phyloP scores from a whole-genome alignment of 139 green algal genomes.

The Chlorella sp. region DNA sequence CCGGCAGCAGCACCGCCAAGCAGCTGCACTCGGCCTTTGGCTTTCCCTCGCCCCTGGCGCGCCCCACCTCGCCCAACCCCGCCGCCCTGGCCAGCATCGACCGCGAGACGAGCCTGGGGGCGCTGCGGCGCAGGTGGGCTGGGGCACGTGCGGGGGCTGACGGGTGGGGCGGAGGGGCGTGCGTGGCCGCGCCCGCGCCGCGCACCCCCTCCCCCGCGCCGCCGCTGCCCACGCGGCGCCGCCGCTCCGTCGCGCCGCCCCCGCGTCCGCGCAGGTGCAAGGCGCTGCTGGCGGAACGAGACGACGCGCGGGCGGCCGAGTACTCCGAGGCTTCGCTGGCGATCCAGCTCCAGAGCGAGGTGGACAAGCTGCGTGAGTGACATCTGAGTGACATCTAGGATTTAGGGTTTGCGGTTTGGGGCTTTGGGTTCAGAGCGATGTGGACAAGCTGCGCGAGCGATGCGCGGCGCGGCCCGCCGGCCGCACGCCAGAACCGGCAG shows the following conservation, averaged over 20 bases:
- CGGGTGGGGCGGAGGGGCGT: too few relatives aligned
- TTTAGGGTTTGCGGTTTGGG: not conserved
- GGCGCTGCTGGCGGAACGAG: constrained; percentile 9
- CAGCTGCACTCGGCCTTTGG: constrained; percentile 11
- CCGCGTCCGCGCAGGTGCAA: constrained; percentile 35
- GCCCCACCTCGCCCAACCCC: constrained; percentile 3
- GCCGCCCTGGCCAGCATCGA: constrained; percentile 1
- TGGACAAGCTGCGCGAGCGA: constrained; percentile 15
- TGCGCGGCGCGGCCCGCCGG: too few relatives aligned
- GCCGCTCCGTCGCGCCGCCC: too few relatives aligned
- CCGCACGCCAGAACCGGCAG: too few relatives aligned
- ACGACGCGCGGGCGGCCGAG: constrained; percentile 12
- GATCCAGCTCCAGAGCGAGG: constrained; percentile 7
- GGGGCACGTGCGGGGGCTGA: too few relatives aligned
- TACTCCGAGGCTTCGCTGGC: constrained; percentile 15
- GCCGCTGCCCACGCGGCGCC: too few relatives aligned
- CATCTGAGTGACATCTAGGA: not conserved
- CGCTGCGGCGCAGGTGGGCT: constrained; percentile 6
- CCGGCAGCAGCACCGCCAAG: not conserved
- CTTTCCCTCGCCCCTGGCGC: not conserved
- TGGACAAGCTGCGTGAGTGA: constrained; percentile 18
- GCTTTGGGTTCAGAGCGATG: not conserved
- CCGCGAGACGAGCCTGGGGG: not conserved
- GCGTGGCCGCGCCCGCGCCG: too few relatives aligned
- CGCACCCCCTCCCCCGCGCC: too few relatives aligned